Conservation (phyloP, 257 asterid species). For the Forsythia viridissima region DNA sequence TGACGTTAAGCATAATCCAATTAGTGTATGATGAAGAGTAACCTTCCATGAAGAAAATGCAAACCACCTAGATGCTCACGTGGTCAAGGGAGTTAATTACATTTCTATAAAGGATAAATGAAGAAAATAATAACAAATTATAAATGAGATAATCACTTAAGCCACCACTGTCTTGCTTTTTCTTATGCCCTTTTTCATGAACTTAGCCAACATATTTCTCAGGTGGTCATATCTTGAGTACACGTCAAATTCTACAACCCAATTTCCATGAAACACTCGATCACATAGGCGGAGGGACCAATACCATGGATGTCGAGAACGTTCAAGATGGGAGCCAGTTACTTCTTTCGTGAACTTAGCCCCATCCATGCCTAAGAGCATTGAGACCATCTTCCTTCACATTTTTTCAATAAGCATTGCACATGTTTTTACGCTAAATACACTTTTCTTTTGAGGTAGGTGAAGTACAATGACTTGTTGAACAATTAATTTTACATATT, state of each 20-base stretch:
- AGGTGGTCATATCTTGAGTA: not conserved
- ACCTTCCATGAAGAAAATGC: no score
- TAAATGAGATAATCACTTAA: no score
- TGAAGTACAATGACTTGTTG: not conserved
- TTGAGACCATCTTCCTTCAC: not conserved
- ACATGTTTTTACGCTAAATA: not conserved
- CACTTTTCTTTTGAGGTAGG: not conserved
- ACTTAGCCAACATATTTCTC: not conserved
- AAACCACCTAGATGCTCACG: no score
- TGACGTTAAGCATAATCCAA: no score
- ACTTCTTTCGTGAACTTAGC: not conserved
- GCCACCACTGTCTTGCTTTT: no score
- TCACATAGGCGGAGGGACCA: not conserved
- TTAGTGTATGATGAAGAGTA: no score
- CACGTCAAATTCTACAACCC: not conserved
- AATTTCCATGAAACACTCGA: not conserved
- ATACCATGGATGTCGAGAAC: not conserved
- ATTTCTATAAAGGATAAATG: no score
- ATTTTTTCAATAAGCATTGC: not conserved
- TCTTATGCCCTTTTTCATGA: not conserved
- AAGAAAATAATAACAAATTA: no score
- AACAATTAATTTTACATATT: not conserved
- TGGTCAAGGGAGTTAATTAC: no score
- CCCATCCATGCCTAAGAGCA: not conserved
- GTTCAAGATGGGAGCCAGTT: not conserved